Percentiles rank a stretch among this genome's conserved stretches.
Conservation (phyloP, 108 stramenopile species). For the Fragilariopsis cylindrus region DNA sequence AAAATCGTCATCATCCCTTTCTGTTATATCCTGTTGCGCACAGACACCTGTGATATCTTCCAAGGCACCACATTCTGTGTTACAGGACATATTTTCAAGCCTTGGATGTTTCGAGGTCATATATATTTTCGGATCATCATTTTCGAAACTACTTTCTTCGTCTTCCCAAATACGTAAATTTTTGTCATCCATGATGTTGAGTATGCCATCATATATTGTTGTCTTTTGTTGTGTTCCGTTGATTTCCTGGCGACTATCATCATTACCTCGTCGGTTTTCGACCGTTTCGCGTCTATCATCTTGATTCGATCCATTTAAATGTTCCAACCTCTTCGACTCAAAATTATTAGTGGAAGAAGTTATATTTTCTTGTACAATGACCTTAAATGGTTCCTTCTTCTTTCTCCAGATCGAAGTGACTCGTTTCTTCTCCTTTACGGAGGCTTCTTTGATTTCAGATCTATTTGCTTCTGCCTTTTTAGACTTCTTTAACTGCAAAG, state of each 20-base stretch:
- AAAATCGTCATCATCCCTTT: conserved; percentile 1
- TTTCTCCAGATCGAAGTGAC: neutral
- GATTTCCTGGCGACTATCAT: neutral
- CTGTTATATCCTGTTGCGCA: neutral
- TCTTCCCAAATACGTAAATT: no score
- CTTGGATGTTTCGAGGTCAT: neutral
- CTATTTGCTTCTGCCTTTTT: neutral
- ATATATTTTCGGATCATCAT: neutral
- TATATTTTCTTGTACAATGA: neutral
- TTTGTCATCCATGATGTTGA: neutral
- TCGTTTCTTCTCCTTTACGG: neutral
- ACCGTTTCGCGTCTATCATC: neutral
- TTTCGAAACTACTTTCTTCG: neutral
- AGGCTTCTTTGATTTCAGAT: neutral
- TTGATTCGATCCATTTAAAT: neutral
- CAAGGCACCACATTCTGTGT: neutral
- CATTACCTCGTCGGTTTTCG: neutral
- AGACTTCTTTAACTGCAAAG: conserved; percentile 1
- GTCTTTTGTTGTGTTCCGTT: neutral
- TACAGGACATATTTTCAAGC: neutral
- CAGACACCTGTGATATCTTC: neutral
- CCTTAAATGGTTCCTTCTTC: neutral
- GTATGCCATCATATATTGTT: neutral
- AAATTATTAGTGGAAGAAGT: neutral
- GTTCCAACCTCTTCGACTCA: neutral